A percentile compares a stretch with the other conserved stretches of the same genome.
Conservation (phyloP, 176 grass and related monocot genomes). For the Typha latifolia region DNA sequence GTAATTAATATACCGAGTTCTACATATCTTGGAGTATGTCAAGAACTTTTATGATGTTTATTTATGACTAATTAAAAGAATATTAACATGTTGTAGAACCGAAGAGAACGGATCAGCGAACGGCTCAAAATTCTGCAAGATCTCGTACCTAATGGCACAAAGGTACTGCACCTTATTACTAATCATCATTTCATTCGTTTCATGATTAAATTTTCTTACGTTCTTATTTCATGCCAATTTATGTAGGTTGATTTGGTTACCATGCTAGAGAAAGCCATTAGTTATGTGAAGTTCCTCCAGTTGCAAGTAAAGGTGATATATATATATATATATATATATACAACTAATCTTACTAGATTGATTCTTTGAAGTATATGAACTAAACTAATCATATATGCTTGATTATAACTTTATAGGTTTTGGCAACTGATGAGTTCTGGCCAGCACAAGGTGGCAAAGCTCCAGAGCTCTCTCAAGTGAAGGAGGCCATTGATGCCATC, state of each 20-base stretch:
- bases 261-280: constrained; percentile 96
- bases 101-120: constrained; percentile 77
- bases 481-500: constrained; percentile 77
- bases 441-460: constrained; percentile 80
- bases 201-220: not conserved
- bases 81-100: constrained; percentile 33
- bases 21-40: not conserved
- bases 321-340: constrained; percentile 5
- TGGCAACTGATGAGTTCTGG: constrained; percentile 94
- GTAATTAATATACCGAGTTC: constrained; percentile 14
- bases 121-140: constrained; percentile 85
- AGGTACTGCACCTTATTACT: constrained; percentile 23
- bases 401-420: constrained; percentile 37
- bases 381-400: constrained; percentile 1
- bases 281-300: constrained; percentile 93
- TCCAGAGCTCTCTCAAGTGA: constrained; percentile 77
- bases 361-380: not conserved
- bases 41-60: not conserved
- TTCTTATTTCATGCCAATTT: not conserved
- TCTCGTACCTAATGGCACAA: constrained; percentile 87
- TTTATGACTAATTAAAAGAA: not conserved
- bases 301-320: constrained; percentile 79
- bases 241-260: constrained; percentile 86
- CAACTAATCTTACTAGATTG: not conserved
- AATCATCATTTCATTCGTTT: not conserved